Evolutionary conservation across 2,329 filamentous ascomycete genomes (phyloP), one percentile per base, ranked within the genome.

Genomic region (Colletotrichum plurivorum): DNA sequence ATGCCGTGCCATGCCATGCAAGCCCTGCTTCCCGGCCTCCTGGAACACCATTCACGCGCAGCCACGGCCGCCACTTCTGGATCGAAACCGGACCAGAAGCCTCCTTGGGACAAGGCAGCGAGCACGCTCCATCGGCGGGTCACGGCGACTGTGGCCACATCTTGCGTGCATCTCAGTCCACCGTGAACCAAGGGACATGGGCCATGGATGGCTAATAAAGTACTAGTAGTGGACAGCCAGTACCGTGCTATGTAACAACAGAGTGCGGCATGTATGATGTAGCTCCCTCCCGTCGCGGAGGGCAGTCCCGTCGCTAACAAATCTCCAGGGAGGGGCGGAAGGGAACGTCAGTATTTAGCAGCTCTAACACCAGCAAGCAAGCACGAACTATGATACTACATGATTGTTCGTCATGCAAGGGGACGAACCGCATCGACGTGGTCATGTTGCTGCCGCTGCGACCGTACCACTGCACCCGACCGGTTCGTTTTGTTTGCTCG

Each of bases 121-220:
- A 64, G 54, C 48, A 48, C 48, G 41, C 60, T 43, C 27, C 46
- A 64, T 53, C 46, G n/a, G 54, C 41, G 48, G 65, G 65, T 54
- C 65, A 49, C 54, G 12, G 48, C 25, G 36, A 54, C 53, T 48
- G 64, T 64, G 60, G 60, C 22, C 60, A 59, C 65, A 59, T 65
- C 54, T 68, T 63, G 65, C 65, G 53, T 65, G 61, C 65, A 68
- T 68, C 60, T 64, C 60, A 68, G 60, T 45, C 54, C 60, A 68
- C 65, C 31, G 25, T 51, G 31, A 18, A 27, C 43, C 56, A 59
- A 5, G 55, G 45, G 45, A 46, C 18, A 20, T 8, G 48, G 22
- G 9, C 36, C 49, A 13, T 54, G 59, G 39, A 62, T 18, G 59
- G 49, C 27, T 45, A 52, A 43, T 36, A 12, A 36, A 36, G 22